Percentiles rank a stretch among this genome's conserved stretches.
Conservation (phyloP, 2,329 filamentous ascomycete genomes). For the Coniochaeta hoffmannii region DNA sequence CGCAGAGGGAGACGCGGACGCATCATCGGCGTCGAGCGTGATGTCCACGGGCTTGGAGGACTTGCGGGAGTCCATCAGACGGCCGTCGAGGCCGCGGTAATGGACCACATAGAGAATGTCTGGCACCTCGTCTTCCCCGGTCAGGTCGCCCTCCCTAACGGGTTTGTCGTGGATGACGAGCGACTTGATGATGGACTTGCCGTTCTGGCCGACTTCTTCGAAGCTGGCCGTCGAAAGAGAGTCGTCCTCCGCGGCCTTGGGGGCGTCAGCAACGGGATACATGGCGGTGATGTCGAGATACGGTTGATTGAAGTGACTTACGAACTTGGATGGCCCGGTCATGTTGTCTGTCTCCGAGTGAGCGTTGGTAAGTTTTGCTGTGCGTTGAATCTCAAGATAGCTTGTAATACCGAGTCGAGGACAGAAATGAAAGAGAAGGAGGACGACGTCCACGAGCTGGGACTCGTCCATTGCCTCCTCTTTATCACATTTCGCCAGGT, state of each 20-base stretch:
- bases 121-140: slow-evolving; percentile 24
- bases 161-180: not conserved
- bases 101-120: slow-evolving; percentile 34
- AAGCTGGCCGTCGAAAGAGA: slow-evolving; percentile 23
- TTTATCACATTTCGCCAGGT: not conserved
- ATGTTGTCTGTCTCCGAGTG: not conserved
- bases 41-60: slow-evolving; percentile 29
- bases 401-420: not conserved
- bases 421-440: not conserved
- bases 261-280: not conserved
- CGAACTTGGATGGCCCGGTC: not conserved
- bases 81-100: slow-evolving; percentile 26
- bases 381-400: not conserved
- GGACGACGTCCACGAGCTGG: not conserved
- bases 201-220: slow-evolving; percentile 20
- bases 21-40: slow-evolving; percentile 17
- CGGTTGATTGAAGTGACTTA: too few species aligned
- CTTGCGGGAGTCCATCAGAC: slow-evolving; percentile 26
- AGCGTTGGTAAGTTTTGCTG: not conserved
- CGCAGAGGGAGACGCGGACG: slow-evolving; percentile 10
- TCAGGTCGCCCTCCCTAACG: slow-evolving; percentile 8
- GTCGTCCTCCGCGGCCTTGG: slow-evolving; percentile 12
- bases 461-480: not conserved
- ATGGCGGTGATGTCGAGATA: not conserved
- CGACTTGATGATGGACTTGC: not conserved